Evolutionary conservation across 139 green algal genomes (phyloP).

Genomic region (Closterium sp.): DNA sequence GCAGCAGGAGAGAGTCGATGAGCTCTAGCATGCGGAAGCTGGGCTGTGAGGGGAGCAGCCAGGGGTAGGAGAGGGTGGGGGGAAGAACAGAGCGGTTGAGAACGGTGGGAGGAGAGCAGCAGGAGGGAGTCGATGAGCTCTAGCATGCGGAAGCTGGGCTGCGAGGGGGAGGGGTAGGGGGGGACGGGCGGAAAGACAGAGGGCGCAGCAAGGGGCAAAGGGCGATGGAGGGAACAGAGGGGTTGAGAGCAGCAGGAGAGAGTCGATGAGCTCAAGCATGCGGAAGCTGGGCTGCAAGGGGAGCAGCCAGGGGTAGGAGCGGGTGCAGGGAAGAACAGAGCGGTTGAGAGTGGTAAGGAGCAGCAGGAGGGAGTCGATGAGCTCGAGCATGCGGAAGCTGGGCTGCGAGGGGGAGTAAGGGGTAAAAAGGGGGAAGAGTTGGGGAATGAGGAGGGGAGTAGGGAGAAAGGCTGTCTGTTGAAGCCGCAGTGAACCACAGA

Average conservation of each 20-base stretch:
- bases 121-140: constrained; percentile 25
- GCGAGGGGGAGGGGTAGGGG: neutral
- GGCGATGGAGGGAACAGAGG: too few species aligned
- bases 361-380: neutral
- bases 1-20: constrained; percentile 31
- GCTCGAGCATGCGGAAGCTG: neutral
- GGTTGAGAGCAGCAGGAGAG: too few species aligned
- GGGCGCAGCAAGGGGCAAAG: too few species aligned
- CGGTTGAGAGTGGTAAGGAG: neutral
- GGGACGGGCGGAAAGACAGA: neutral
- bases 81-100: neutral
- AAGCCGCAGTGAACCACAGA: constrained; percentile 25
- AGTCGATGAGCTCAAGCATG: too few species aligned
- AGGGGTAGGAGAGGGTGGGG: neutral
- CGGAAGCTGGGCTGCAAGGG: too few species aligned
- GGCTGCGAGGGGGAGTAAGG: neutral
- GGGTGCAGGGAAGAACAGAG: too few species aligned
- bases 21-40: constrained; percentile 50
- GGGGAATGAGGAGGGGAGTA: too few species aligned
- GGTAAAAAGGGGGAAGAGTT: too few species aligned
- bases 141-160: constrained; percentile 48
- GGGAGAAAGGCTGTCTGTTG: constrained; percentile 22
- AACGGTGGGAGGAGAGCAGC: neutral
- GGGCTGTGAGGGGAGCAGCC: neutral
- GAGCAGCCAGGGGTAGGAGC: too few species aligned